Conservation (phyloP, 129 eudicot genomes). For the Pittosporum tobira region DNA sequence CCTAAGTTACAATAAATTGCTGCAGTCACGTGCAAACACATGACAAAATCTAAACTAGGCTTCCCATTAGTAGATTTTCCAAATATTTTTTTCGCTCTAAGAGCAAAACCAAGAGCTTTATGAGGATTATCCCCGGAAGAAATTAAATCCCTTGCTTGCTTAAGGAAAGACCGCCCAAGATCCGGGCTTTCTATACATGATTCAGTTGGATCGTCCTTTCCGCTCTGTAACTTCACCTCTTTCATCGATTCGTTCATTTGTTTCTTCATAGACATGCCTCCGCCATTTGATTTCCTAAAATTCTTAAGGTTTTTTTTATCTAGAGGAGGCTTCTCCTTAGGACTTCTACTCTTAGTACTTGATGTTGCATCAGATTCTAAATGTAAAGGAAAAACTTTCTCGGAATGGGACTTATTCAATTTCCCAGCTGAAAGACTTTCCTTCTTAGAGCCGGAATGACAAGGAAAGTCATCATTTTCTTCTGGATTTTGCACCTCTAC, state of each 20-base stretch:
- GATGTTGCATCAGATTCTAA: constrained; percentile 42
- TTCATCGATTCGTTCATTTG: constrained; percentile 10
- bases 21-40: constrained; percentile 70
- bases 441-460: constrained; percentile 34
- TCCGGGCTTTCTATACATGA: constrained; percentile 37
- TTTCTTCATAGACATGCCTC: constrained; percentile 24
- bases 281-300: constrained; percentile 11
- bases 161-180: constrained; percentile 72
- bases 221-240: constrained; percentile 22
- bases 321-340: constrained; percentile 20
- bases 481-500: constrained; percentile 26
- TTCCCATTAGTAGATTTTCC: constrained; percentile 53
- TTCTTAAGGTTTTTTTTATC: constrained; percentile 23
- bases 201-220: constrained; percentile 25
- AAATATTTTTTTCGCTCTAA: constrained; percentile 66
- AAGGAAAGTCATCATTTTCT: constrained; percentile 25
- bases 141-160: constrained; percentile 74
- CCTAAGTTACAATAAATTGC: constrained; percentile 67
- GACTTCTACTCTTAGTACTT: constrained; percentile 32
- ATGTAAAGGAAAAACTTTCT: constrained; percentile 29
- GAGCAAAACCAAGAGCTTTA: constrained; percentile 64
- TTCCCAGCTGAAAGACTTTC: constrained; percentile 4
- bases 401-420: constrained; percentile 14
- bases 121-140: constrained; percentile 69
- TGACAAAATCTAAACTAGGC: constrained; percentile 62